Evolutionary conservation across 306 rosid genomes (phyloP).

Genomic region (Fagus sylvatica): DNA sequence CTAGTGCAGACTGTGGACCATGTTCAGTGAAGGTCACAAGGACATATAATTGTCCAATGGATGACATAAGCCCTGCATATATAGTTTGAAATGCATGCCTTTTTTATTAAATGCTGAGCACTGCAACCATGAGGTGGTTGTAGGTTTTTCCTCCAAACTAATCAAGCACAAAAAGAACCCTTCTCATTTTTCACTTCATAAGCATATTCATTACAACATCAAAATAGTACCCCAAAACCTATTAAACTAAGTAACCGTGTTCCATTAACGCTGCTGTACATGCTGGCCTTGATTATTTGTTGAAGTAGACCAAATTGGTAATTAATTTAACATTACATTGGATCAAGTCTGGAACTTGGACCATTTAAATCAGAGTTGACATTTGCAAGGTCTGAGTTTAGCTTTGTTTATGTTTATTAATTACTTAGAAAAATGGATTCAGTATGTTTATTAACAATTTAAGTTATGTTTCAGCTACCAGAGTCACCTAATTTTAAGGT

Average conservation of each 20-base stretch:
- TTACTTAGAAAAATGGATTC: not conserved
- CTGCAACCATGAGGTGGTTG: not conserved
- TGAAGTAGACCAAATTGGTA: not conserved
- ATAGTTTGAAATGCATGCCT: not conserved
- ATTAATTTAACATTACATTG: not conserved
- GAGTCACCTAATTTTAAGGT: constrained; percentile 66
- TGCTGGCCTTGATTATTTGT: not conserved
- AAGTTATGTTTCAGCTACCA: constrained; percentile 51
- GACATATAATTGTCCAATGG: not conserved
- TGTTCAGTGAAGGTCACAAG: not conserved
- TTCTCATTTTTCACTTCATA: not conserved
- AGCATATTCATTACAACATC: not conserved
- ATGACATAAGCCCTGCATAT: not conserved
- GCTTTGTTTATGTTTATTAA: not conserved
- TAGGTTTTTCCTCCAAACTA: not conserved
- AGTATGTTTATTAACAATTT: constrained; percentile 3
- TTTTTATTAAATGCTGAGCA: not conserved
- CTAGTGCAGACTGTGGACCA: not conserved
- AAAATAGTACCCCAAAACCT: not conserved
- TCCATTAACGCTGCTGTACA: not conserved
- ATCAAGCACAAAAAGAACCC: not conserved
- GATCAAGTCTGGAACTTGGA: not conserved
- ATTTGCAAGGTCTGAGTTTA: not conserved
- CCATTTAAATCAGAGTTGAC: not conserved
- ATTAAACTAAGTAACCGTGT: not conserved